Base-by-base conservation (phyloP, 2,329 filamentous ascomycete species). In the Gnomoniopsis sp. region DNA sequence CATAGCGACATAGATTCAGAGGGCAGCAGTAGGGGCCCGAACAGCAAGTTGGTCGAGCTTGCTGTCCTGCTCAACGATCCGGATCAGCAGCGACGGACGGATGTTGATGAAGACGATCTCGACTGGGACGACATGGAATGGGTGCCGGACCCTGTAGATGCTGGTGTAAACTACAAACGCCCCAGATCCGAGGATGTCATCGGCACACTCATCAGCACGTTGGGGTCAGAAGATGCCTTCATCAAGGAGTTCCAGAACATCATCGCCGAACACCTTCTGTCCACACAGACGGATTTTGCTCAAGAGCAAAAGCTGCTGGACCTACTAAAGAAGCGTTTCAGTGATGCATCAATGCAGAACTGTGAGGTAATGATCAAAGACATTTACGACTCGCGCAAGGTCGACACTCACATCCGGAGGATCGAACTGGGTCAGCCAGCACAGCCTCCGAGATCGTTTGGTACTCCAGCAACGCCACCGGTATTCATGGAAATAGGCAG, bases 301-400 rank as follows among this genome's bases (percentile, higher is more conserved):
- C 91, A 91, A 71, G 95, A 89, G 72, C 84, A 90, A 55, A 88
- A 89, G 57, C 89, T 97, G 4, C 81, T 98, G 6, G 87, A 93
- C 58, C 81, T 98, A 11, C 82, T 99, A 60, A 97, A 97, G 75
- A 82, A 90, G 62, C 87, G 93, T 10, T 93, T 97, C 58, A 93
- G 93, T 23, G 91, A 97, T 64, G 82, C 84, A 30, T 87, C 91
- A 17, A 77, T 99, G 49, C 95, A 98, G 70, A 90, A 90, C 51
- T 97, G 93, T 72, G 93, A 99, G 70, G 95, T 99, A 67, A 99
- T 99, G 95, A 84, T 99, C 58, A 90, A 89, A 63, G 95, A 99
- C 70, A 89, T 98, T 38, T 83, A 89, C 64, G 93, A 97, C 68
- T 96, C 92, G 1, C 81, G 82, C 61, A 82, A 85, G 46, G 84